Percentiles rank a stretch among this genome's conserved stretches.
phyloP scores from a whole-genome alignment of 345 rosid genomes.

The Populus alba region DNA sequence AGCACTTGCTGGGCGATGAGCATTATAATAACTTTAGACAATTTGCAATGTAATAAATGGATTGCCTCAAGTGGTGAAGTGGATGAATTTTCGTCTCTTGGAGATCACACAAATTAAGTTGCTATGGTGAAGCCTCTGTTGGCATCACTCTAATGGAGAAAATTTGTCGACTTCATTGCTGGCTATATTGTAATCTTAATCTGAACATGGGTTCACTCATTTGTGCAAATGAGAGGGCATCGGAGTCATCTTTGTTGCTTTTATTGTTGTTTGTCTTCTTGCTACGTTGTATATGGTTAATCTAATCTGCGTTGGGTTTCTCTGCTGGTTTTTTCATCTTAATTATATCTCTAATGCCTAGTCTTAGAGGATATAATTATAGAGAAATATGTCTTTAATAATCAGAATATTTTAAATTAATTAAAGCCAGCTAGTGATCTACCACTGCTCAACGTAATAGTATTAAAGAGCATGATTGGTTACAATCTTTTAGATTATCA shows the following conservation, averaged over 20 bases:
- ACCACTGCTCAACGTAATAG: too few species aligned
- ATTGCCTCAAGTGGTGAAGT: constrained; percentile 46
- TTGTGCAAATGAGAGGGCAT: too few species aligned
- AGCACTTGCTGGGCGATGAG: constrained; percentile 51
- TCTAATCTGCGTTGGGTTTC: neutral
- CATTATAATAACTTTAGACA: constrained; percentile 5
- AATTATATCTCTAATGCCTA: too few species aligned
- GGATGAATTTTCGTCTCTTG: constrained; percentile 57
- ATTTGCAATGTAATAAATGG: constrained; percentile 17
- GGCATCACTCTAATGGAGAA: constrained; percentile 29
- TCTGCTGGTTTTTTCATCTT: neutral
- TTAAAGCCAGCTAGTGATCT: too few species aligned
- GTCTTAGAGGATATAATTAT: too few species aligned
- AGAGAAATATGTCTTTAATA: too few species aligned
- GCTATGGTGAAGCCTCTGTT: neutral
- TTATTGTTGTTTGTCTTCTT: neutral
- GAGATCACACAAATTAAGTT: neutral
- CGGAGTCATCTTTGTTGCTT: neutral
- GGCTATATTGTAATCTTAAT: neutral
- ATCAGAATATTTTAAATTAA: too few species aligned
- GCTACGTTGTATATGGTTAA: neutral
- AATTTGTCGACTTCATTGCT: constrained; percentile 67
- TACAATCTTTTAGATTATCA: too few species aligned
- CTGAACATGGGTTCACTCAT: neutral
- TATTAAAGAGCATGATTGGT: too few species aligned